Evolutionary conservation across 202 grass and related monocot genomes (phyloP).

Genomic region (Elaeis oleifera): DNA sequence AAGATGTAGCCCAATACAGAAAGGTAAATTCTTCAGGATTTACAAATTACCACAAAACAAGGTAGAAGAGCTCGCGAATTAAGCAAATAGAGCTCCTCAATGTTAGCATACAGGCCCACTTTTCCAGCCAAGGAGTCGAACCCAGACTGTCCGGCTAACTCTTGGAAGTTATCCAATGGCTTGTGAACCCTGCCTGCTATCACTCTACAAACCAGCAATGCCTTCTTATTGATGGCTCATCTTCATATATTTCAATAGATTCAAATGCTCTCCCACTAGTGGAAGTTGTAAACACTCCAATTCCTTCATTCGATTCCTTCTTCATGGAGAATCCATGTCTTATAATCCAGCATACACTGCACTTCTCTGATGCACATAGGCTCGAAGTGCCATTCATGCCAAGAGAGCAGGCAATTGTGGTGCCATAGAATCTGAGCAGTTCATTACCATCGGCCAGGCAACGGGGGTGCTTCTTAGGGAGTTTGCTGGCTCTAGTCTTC

Average conservation of each 20-base stretch:
- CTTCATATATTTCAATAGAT: constrained; percentile 24
- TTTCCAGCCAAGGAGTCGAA: constrained; percentile 95
- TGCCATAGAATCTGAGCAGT: constrained; percentile 84
- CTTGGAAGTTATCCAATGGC: constrained; percentile 71
- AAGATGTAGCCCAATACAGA: too few species aligned
- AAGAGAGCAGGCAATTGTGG: constrained; percentile 59
- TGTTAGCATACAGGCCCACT: constrained; percentile 86
- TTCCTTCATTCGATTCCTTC: constrained; percentile 40
- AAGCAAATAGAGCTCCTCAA: constrained; percentile 92
- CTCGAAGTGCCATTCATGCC: constrained; percentile 27
- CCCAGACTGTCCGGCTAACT: constrained; percentile 56
- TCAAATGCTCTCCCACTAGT: constrained; percentile 82
- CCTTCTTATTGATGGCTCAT: constrained; percentile 19
- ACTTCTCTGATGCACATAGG: constrained; percentile 63
- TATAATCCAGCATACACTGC: constrained; percentile 74
- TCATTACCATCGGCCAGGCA: constrained; percentile 95
- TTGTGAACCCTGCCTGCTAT: constrained; percentile 90
- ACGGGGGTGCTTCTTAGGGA: constrained; percentile 84
- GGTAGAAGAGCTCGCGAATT: constrained; percentile 74
- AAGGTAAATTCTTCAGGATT: constrained; percentile 25
- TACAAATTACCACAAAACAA: constrained; percentile 95
- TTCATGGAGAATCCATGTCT: constrained; percentile 55
- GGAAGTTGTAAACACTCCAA: constrained; percentile 84
- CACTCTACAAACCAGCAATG: constrained; percentile 81
- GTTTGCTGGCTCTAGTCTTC: constrained; percentile 72